Evolutionary conservation across 1,284 basidiomycete species (phyloP).

Genomic region (Takashimella koratensis): DNA sequence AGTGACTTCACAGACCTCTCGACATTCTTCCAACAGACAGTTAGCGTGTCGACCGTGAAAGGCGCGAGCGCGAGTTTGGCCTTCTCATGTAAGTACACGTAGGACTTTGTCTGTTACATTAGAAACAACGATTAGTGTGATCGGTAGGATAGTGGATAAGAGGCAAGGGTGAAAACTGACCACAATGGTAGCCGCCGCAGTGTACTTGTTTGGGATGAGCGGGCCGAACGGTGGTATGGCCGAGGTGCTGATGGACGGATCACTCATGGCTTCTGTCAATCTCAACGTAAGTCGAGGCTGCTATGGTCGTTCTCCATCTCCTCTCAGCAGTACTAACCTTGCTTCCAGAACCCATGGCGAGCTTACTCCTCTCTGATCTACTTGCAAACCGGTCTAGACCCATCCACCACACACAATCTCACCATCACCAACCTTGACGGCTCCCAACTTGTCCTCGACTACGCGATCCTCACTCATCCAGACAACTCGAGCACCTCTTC

Average conservation of each 20-base stretch:
- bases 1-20: neutral
- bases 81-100: slow-evolving; percentile 9
- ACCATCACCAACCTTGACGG: slow-evolving; percentile 18
- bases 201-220: slow-evolving; percentile 26
- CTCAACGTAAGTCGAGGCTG: slow-evolving; percentile 9
- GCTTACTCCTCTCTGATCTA: slow-evolving; percentile 29
- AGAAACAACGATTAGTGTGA: too few relatives aligned
- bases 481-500: slow-evolving; percentile 1
- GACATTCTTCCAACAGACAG: slow-evolving; percentile 11
- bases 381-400: slow-evolving; percentile 20
- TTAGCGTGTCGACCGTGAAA: slow-evolving; percentile 7
- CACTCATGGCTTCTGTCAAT: slow-evolving; percentile 11
- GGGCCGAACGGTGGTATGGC: slow-evolving; percentile 17
- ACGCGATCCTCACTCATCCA: slow-evolving; percentile 20
- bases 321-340: too few relatives aligned
- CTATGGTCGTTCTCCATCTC: too few relatives aligned
- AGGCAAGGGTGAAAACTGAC: too few relatives aligned
- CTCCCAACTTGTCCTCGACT: slow-evolving; percentile 26
- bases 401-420: slow-evolving; percentile 17
- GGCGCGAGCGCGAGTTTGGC: slow-evolving; percentile 7
- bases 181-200: slow-evolving; percentile 3
- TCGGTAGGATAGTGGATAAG: too few relatives aligned
- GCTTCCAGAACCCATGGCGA: slow-evolving; percentile 21
- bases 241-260: slow-evolving; percentile 20
- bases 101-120: too few relatives aligned